A percentile compares a stretch with the other conserved stretches of the same genome.
Evolutionary conservation across 2,329 filamentous ascomycete genomes (phyloP).

Genomic region (Ustulina deusta): DNA sequence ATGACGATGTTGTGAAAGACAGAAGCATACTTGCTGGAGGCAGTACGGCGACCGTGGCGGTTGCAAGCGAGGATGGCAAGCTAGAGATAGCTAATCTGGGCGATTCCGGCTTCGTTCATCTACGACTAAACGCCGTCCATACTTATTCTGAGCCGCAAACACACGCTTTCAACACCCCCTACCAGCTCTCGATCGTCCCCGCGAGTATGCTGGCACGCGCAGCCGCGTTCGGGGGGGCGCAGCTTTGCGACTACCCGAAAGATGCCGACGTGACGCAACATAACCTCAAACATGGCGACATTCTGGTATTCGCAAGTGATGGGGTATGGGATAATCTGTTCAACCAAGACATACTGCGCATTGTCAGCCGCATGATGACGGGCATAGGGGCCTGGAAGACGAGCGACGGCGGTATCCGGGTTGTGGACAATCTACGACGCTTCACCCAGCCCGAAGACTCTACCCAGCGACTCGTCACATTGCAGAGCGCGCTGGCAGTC

Average conservation of each 20-base stretch:
- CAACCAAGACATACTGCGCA: conserved; percentile 85
- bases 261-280: conserved; percentile 86
- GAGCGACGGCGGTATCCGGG: conserved; percentile 70
- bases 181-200: conserved; percentile 90
- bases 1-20: conserved; percentile 83
- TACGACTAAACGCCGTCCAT: conserved; percentile 87
- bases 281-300: conserved; percentile 86
- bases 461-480: conserved; percentile 57
- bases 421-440: conserved; percentile 69
- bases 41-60: conserved; percentile 90
- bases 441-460: conserved; percentile 58
- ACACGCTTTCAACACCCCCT: conserved; percentile 97
- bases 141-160: conserved; percentile 87
- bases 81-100: conserved; percentile 94
- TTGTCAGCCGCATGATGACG: conserved; percentile 83
- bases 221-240: conserved; percentile 83
- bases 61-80: conserved; percentile 77
- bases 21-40: conserved; percentile 81
- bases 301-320: conserved; percentile 93
- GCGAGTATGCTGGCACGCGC: conserved; percentile 82
- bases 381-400: conserved; percentile 78
- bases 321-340: conserved; percentile 97
- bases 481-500: conserved; percentile 83
- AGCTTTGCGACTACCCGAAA: conserved; percentile 83
- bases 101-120: conserved; percentile 91